A percentile compares a stretch with the other conserved stretches of the same genome.
These are phyloP conservation scores for Saturnispora dispora DNA, from an alignment of 805 yeast species.

Conservation along the genomic window DNA sequence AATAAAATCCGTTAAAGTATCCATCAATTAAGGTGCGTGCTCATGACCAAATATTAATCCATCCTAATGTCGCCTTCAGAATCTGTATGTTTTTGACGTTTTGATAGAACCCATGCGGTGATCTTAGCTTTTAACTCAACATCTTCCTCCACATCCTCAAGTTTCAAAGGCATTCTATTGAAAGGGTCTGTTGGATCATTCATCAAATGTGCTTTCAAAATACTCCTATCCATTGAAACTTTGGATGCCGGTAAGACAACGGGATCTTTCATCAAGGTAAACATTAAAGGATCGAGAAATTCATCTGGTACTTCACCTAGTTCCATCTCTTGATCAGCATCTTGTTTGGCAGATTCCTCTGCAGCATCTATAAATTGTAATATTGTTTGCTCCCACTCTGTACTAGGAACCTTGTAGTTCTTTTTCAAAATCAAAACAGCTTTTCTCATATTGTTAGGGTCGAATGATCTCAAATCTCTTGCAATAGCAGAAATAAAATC, in stretches of 20 bases:
- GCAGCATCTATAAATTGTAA: constrained; percentile 56
- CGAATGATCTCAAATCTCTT: constrained; percentile 85
- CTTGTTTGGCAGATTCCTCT: constrained; percentile 45
- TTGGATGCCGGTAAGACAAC: constrained; percentile 86
- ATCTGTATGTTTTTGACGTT: constrained; percentile 21
- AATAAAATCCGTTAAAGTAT: background rate
- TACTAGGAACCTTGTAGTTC: constrained; percentile 40
- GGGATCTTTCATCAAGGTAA: constrained; percentile 90
- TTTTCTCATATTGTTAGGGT: constrained; percentile 52
- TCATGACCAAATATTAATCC: constrained; percentile 8
- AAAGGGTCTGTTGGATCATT: constrained; percentile 97
- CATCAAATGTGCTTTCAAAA: constrained; percentile 86
- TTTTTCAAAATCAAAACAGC: constrained; percentile 59
- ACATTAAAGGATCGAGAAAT: constrained; percentile 94
- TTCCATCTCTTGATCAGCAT: constrained; percentile 78
- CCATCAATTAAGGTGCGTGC: background rate
- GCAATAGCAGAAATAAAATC: constrained; percentile 76
- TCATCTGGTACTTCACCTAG: constrained; percentile 95
- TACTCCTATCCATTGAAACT: constrained; percentile 78
- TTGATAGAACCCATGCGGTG: constrained; percentile 42
- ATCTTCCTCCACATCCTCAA: constrained; percentile 83
- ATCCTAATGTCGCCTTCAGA: constrained; percentile 21
- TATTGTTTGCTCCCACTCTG: constrained; percentile 43
- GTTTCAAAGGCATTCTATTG: constrained; percentile 80
- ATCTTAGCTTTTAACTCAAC: constrained; percentile 57